Conservation (phyloP, 495 filamentous ascomycete species). For the Aspergillus indologenus region DNA sequence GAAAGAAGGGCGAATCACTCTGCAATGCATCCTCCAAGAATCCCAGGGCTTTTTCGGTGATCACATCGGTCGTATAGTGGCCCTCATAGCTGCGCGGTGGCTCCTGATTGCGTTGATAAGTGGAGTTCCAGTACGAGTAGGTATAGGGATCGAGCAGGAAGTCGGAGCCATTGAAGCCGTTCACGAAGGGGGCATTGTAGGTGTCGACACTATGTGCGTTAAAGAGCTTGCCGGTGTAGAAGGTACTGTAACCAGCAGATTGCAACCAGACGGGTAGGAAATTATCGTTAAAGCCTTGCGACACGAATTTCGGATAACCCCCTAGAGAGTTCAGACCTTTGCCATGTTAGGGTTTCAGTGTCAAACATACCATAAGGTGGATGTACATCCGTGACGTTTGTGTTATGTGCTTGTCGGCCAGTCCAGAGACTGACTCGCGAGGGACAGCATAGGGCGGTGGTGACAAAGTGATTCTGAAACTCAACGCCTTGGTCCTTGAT, state of each 20-base stretch:
- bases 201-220: conserved; percentile 60
- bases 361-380: conserved; percentile 54
- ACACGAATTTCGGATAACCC: conserved; percentile 68
- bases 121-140: conserved; percentile 66
- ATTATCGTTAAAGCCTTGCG: conserved; percentile 61
- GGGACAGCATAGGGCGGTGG: conserved; percentile 63
- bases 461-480: conserved; percentile 58
- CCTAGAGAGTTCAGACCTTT: conserved; percentile 34
- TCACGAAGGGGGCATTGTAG: conserved; percentile 56
- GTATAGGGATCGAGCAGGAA: conserved; percentile 72
- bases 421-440: conserved; percentile 63
- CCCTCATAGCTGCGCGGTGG: conserved; percentile 55
- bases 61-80: conserved; percentile 59
- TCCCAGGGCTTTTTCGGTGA: conserved; percentile 58
- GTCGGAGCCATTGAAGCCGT: conserved; percentile 56
- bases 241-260: conserved; percentile 66
- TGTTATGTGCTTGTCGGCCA: conserved; percentile 67
- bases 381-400: conserved; percentile 68
- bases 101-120: conserved; percentile 62
- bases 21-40: conserved; percentile 59
- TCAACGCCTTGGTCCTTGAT: conserved; percentile 53
- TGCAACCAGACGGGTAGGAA: conserved; percentile 71
- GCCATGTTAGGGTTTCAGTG: background rate
- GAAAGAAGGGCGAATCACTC: conserved; percentile 59
- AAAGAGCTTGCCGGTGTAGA: conserved; percentile 71